Conservation (phyloP, 345 rosid genomes). For the Microthlaspi erraticum region DNA sequence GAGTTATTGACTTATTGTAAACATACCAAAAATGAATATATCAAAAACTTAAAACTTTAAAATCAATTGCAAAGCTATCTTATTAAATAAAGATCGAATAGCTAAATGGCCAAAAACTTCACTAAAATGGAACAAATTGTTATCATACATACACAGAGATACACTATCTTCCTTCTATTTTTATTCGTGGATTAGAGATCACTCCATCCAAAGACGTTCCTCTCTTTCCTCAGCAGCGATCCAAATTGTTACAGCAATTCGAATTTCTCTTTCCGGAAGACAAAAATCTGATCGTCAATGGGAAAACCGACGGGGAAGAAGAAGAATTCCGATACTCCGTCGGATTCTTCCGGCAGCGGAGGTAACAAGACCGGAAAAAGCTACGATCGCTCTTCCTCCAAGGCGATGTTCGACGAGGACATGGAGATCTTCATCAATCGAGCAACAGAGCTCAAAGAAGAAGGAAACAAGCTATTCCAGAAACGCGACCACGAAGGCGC, state of each 20-base stretch:
- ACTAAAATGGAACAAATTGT: too few species aligned
- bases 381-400: constrained; percentile 58
- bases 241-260: not conserved
- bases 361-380: constrained; percentile 53
- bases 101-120: too few species aligned
- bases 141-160: not conserved
- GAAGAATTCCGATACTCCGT: constrained; percentile 51
- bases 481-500: constrained; percentile 94
- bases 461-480: constrained; percentile 82
- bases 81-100: too few species aligned
- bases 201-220: constrained; percentile 21
- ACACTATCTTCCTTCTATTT: constrained; percentile 8
- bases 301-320: constrained; percentile 92
- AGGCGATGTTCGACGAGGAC: constrained; percentile 78
- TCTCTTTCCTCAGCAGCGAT: constrained; percentile 22
- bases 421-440: constrained; percentile 82
- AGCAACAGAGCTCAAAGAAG: constrained; percentile 93
- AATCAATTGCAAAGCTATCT: too few species aligned
- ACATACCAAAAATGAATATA: too few species aligned
- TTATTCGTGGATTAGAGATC: constrained; percentile 36
- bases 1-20: too few species aligned
- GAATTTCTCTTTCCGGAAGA: constrained; percentile 10
- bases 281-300: constrained; percentile 46
- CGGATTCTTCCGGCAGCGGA: constrained; percentile 43
- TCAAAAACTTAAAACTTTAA: too few species aligned